Percentiles rank a stretch among this genome's conserved stretches.
Conservation (phyloP, 2,329 filamentous ascomycete species). For the Aureobasidium sp. region DNA sequence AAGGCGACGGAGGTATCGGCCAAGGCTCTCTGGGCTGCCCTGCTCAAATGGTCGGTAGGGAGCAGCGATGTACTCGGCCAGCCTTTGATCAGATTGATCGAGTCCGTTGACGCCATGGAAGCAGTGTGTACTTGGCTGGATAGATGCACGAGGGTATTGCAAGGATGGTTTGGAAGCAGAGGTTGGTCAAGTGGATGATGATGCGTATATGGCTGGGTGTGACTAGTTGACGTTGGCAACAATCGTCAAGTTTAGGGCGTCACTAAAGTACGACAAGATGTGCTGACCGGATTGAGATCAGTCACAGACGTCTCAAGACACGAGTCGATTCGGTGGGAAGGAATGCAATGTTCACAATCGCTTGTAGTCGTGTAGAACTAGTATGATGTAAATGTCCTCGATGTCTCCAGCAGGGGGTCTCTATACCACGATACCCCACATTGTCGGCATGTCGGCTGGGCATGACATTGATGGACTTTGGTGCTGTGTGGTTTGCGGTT, state of each 20-base stretch:
- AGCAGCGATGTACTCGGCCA: slow-evolving; percentile 62
- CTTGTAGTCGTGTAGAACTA: background rate
- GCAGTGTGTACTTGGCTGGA: background rate
- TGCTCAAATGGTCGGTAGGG: slow-evolving; percentile 55
- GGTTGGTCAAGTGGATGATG: background rate
- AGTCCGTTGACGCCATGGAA: slow-evolving; percentile 9
- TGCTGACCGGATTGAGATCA: background rate
- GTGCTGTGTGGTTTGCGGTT: no score
- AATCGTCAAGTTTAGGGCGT: background rate
- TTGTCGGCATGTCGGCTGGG: background rate
- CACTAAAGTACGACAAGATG: background rate
- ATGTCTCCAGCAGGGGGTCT: background rate
- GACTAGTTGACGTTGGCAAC: background rate
- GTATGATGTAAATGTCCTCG: background rate
- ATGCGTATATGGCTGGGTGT: background rate
- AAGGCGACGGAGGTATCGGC: slow-evolving; percentile 51
- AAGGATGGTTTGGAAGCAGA: background rate
- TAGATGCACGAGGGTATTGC: background rate
- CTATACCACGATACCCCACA: background rate
- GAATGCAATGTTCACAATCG: background rate
- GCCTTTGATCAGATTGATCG: slow-evolving; percentile 60
- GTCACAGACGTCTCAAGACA: background rate
- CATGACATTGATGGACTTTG: slow-evolving; percentile 8
- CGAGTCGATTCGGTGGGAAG: background rate
- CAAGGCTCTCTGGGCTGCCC: slow-evolving; percentile 55